Evolutionary conservation across 768 basidiomycete species (phyloP), one percentile per base, ranked within the genome.

Genomic region (Trametes cinnabarina): DNA sequence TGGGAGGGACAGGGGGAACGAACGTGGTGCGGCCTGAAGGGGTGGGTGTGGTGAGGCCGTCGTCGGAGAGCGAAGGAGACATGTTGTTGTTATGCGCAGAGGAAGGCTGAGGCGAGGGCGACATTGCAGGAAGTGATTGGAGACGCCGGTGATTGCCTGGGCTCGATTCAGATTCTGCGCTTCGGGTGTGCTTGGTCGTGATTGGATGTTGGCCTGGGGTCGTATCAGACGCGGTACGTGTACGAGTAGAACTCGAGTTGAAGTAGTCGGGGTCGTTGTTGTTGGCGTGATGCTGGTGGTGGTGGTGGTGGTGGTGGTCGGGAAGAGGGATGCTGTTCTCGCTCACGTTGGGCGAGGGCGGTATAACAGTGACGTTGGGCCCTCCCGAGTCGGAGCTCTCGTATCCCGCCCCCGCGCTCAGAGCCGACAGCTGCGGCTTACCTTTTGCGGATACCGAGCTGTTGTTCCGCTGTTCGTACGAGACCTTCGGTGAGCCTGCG

Each of bases 281-380:
- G 34, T 39, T 10, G 48, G 37, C 40, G 49, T 54, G 20, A 49
- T 35, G 25, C 14, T 47, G 51, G 40, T 5, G 14, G 22, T 43
- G 43, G 44, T 32, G 35, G 20, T 32, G 20, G 39, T 51, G 20
- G 58, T 49, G 22, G 34, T 35, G 51, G 43, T 51, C 47, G 17
- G 50, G 50, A 50, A 62, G 58, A 25, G 51, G 50, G 37, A 63
- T 55, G 41, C 39, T 43, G 42, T 65, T 62, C 46, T 51, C 51
- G 55, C 55, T 66, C 50, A 57, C 47, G 52, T 60, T 65, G 2
- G 72, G 73, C 6, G 73, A 73, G 0, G 72, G 72, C 5, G 72
- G 73, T 19, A 73, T 68, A 40, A 73, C 63, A 2, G 71, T 73
- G 17, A 73, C 71, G 48, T 69, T 69, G 7, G 63, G 69, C 8